Evolutionary conservation across 2,329 filamentous ascomycete species (phyloP).

Genomic region (Xylariaceae sp.): DNA sequence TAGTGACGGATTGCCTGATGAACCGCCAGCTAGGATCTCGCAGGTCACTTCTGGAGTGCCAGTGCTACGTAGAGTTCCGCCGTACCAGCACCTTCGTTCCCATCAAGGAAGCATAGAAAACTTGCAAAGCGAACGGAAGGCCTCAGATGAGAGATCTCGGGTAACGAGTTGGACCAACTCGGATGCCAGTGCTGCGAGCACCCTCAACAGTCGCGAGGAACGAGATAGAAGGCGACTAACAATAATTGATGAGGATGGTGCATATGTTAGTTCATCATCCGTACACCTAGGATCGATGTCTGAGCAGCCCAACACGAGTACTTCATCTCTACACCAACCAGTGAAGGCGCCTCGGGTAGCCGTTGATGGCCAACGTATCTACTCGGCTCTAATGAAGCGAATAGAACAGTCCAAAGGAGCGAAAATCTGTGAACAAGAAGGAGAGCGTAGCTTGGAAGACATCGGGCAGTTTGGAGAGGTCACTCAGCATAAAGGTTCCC

Average conservation of each 20-base stretch:
- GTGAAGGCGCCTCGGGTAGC: constrained; percentile 22
- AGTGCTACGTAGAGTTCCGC: constrained; percentile 44
- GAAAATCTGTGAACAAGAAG: constrained; percentile 19
- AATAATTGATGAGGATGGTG: constrained; percentile 55
- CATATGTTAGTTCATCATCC: constrained; percentile 39
- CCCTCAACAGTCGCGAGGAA: constrained; percentile 38
- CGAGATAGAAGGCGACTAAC: constrained; percentile 55
- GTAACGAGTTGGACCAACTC: constrained; percentile 71
- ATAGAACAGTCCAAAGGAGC: constrained; percentile 38
- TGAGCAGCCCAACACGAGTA: constrained; percentile 24
- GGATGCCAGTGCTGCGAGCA: constrained; percentile 50
- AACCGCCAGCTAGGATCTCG: constrained; percentile 35
- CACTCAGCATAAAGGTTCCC: constrained; percentile 23
- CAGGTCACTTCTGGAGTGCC: constrained; percentile 46
- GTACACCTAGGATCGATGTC: constrained; percentile 26
- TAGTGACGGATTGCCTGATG: constrained; percentile 9
- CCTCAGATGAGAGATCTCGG: constrained; percentile 52
- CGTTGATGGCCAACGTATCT: constrained; percentile 55
- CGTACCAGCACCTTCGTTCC: constrained; percentile 44
- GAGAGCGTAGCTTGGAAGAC: constrained; percentile 19
- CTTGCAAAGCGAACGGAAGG: constrained; percentile 36
- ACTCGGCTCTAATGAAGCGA: constrained; percentile 58
- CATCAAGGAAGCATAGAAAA: constrained; percentile 53
- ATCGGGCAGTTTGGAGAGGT: constrained; percentile 16
- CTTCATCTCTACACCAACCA: constrained; percentile 14